These are phyloP conservation scores for Corinectria fuckeliana DNA, from an alignment of 2,329 filamentous ascomycete species.

Conservation along the genomic window DNA sequence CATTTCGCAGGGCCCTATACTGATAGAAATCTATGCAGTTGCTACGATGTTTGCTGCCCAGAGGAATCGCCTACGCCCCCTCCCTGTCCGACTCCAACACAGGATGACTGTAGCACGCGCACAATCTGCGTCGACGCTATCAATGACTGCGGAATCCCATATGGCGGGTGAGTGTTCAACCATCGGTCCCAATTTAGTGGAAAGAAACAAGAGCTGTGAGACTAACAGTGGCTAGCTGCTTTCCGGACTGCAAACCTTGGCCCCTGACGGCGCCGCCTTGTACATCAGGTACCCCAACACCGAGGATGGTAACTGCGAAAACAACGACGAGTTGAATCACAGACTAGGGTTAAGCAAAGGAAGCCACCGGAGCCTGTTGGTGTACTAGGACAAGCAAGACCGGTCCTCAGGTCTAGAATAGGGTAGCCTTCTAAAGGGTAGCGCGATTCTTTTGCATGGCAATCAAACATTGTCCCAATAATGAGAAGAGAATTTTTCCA, in stretches of 20 bases:
- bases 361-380: too few species aligned
- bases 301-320: neutral
- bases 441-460: neutral
- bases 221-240: constrained; percentile 22
- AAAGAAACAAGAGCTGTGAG: neutral
- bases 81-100: constrained; percentile 15
- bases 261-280: constrained; percentile 24
- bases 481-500: too few species aligned
- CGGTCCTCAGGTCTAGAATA: neutral
- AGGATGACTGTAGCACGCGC: constrained; percentile 33
- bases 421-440: too few species aligned
- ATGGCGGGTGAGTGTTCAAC: constrained; percentile 29
- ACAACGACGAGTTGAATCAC: neutral
- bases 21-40: constrained; percentile 29
- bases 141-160: constrained; percentile 36
- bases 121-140: constrained; percentile 35
- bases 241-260: constrained; percentile 33
- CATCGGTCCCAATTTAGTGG: too few species aligned
- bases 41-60: constrained; percentile 40
- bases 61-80: constrained; percentile 30
- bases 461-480: neutral
- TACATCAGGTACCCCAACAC: constrained; percentile 4
- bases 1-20: neutral
- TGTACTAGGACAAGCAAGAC: neutral
- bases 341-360: too few species aligned